Base-by-base conservation (phyloP, 2,329 filamentous ascomycete genomes). In the Triangularia setosa region DNA sequence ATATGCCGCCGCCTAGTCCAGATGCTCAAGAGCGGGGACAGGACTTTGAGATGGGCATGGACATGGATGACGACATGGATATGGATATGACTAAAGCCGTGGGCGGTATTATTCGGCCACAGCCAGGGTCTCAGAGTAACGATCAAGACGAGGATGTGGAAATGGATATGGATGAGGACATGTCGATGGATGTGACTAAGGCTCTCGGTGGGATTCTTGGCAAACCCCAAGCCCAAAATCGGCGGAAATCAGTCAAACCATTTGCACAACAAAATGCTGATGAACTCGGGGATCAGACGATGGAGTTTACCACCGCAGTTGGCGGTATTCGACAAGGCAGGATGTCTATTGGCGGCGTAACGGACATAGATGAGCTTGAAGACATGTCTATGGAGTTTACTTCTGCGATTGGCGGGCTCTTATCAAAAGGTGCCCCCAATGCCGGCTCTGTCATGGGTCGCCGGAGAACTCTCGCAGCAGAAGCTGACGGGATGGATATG, bases 151-250 rank as follows among this genome's bases (percentile, higher is more conserved):
- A 87, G 68, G 91, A 93, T 55, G 25, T 55, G 52, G 52, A 60
- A 48, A 88, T 95, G 82, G 94, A 91, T 24, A 97, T 97, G 94
- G 94, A 93, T 44, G 35, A 35, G 58, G 58, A 60, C 58, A 88
- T 96, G 82, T 95, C 92, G 23, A 97, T 98, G 94, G 94, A 98
- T 71, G 91, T 97, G 7, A 97, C 94, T 1, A 87, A 86, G 62
- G 91, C 87, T 8, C 81, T 96, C 61, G 94, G 94, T 8, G 86
- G 89, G 2, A 97, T 98, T 61, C 76, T 97, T 21, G 79, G 83
- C 4, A 81, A 79, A 57, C 60, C 72, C 62, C 72, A 69, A 63
- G 67, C 70, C n/a, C 66, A 72, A 64, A 58, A 68, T 21, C 61
- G 68, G 68, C 40, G 71, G 72, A 64, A 63, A 67, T 74, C 68